Evolutionary conservation across 441 rosid genomes (phyloP).

Genomic region (Adansonia grandidieri): DNA sequence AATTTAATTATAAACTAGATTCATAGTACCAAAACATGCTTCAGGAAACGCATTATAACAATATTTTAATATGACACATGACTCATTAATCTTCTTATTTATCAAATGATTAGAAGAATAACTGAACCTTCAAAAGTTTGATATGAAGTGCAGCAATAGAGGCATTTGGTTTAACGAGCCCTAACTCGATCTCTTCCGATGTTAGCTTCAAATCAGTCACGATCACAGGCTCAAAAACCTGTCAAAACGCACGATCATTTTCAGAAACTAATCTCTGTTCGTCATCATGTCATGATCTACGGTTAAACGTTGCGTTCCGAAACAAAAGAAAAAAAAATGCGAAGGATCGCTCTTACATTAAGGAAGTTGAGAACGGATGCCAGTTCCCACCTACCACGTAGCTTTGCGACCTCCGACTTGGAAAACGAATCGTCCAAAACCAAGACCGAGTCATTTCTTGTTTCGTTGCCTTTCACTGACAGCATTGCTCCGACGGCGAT

Average conservation of each 20-base stretch:
- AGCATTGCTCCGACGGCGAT: conserved; percentile 18
- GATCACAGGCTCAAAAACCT: conserved; percentile 75
- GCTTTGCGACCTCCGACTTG: conserved; percentile 46
- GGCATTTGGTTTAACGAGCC: conserved; percentile 54
- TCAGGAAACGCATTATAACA: neutral
- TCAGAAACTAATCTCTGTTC: neutral
- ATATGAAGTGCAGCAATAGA: conserved; percentile 72
- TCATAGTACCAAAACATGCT: neutral
- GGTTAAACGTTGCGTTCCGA: conserved; percentile 1
- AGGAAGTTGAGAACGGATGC: conserved; percentile 87
- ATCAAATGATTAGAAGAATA: conserved; percentile 18
- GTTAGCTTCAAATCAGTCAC: conserved; percentile 59
- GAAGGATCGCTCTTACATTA: conserved; percentile 40
- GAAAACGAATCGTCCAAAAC: conserved; percentile 35
- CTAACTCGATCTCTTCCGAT: conserved; percentile 76
- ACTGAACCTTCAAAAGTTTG: conserved; percentile 62
- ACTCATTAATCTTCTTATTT: neutral
- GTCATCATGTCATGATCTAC: neutral
- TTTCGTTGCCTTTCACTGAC: conserved; percentile 12
- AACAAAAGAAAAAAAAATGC: neutral
- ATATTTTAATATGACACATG: neutral
- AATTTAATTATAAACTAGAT: neutral
- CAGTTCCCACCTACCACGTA: conserved; percentile 89
- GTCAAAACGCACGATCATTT: conserved; percentile 29
- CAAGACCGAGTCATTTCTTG: conserved; percentile 26